Evolutionary conservation across 768 basidiomycete genomes (phyloP).

Genomic region (Rhizopogon vesiculosus): DNA sequence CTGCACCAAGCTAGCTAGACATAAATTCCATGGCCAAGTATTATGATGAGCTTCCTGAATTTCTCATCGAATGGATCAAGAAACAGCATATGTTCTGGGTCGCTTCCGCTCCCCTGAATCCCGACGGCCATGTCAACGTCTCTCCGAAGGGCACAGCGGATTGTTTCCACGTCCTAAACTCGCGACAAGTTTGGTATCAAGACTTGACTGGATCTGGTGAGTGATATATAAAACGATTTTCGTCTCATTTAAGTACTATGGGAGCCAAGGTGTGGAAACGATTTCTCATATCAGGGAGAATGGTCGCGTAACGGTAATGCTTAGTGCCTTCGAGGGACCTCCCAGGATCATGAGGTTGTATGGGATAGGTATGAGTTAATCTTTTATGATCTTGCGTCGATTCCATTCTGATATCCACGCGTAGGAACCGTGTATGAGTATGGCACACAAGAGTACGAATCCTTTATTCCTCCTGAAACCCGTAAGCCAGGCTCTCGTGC

Average conservation of each 20-base stretch:
- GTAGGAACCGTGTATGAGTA: constrained; percentile 59
- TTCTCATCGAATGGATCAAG: constrained; percentile 50
- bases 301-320: constrained; percentile 57
- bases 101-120: constrained; percentile 56
- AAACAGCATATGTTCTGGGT: constrained; percentile 72
- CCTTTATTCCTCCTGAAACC: constrained; percentile 40
- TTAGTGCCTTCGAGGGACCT: constrained; percentile 58
- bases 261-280: constrained; percentile 47
- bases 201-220: constrained; percentile 65
- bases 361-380: constrained; percentile 39
- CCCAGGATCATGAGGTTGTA: constrained; percentile 55
- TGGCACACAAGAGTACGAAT: constrained; percentile 56
- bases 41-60: constrained; percentile 51
- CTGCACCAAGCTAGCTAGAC: too few species aligned
- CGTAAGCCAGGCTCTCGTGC: constrained; percentile 58
- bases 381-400: not conserved
- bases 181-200: constrained; percentile 65
- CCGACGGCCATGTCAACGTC: constrained; percentile 58
- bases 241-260: not conserved
- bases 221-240: not conserved
- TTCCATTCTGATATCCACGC: not conserved
- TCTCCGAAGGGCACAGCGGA: constrained; percentile 64
- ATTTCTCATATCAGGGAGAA: constrained; percentile 62
- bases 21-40: constrained; percentile 48
- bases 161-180: constrained; percentile 55